Evolutionary conservation across 306 rosid genomes (phyloP).

Genomic region (Castanea crenata): DNA sequence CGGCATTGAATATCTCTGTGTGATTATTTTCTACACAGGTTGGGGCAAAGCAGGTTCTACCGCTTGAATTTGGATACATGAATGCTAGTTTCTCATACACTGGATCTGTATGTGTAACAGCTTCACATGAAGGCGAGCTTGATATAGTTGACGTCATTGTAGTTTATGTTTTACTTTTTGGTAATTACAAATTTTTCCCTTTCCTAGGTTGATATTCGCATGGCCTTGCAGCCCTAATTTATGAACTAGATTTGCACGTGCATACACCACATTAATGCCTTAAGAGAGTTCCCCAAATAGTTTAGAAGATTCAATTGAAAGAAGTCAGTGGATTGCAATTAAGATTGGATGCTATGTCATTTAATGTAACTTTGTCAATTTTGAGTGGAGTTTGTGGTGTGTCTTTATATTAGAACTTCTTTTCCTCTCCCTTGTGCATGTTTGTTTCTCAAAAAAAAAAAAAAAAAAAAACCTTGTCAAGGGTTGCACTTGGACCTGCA

Average conservation of each 20-base stretch:
- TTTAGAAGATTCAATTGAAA: neutral
- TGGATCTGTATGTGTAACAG: neutral
- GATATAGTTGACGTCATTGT: neutral
- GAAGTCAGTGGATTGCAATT: neutral
- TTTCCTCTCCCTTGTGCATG: too few species aligned
- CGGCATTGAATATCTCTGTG: conserved; percentile 36
- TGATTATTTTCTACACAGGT: conserved; percentile 25
- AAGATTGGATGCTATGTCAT: neutral
- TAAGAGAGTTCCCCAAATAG: neutral
- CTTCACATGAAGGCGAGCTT: neutral
- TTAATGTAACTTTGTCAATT: neutral
- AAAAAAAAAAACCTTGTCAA: too few species aligned
- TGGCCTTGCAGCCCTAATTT: neutral
- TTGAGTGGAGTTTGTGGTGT: too few species aligned
- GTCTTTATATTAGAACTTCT: too few species aligned
- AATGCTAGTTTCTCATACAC: neutral
- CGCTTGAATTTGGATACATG: neutral
- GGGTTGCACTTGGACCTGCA: too few species aligned
- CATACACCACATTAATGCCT: neutral
- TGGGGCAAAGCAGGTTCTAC: conserved; percentile 1
- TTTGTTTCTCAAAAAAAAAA: too few species aligned
- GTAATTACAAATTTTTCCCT: neutral
- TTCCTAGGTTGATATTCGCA: neutral
- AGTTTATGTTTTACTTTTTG: neutral
- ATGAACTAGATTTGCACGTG: neutral